A percentile compares a stretch with the other conserved stretches of the same genome.
These are phyloP conservation scores for Botrytis squamosa DNA, from an alignment of 2,329 filamentous ascomycete species.

Conservation along the genomic window DNA sequence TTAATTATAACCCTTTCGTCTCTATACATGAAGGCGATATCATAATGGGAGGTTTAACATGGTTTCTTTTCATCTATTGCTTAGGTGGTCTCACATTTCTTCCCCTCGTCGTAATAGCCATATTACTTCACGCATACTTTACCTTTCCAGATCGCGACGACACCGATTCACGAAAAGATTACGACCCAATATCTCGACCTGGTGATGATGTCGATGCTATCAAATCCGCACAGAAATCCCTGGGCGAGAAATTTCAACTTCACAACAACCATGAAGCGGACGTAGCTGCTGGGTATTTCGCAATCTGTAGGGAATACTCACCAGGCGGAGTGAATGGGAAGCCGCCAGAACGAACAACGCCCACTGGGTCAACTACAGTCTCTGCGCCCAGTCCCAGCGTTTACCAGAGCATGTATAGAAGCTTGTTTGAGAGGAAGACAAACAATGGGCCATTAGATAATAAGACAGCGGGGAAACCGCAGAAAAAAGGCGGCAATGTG, in stretches of 20 bases:
- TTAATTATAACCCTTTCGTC: constrained; percentile 1
- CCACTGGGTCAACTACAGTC: constrained; percentile 71
- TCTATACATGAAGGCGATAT: constrained; percentile 22
- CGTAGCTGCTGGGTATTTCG: constrained; percentile 87
- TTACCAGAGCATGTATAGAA: constrained; percentile 97
- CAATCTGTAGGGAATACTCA: constrained; percentile 90
- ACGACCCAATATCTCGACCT: constrained; percentile 51
- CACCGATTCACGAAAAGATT: constrained; percentile 38
- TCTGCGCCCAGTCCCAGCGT: constrained; percentile 85
- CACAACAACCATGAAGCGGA: constrained; percentile 63
- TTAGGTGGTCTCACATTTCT: constrained; percentile 86
- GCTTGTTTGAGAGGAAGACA: constrained; percentile 83
- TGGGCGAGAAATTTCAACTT: constrained; percentile 61
- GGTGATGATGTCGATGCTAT: constrained; percentile 66
- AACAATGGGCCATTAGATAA: constrained; percentile 38
- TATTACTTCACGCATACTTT: constrained; percentile 67
- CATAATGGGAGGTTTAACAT: constrained; percentile 36
- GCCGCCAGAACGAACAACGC: constrained; percentile 81
- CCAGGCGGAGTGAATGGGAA: constrained; percentile 90
- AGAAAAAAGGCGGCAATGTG: constrained; percentile 73
- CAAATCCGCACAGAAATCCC: constrained; percentile 56
- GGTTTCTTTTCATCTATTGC: constrained; percentile 73
- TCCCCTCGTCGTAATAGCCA: constrained; percentile 62
- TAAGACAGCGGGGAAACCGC: constrained; percentile 36
- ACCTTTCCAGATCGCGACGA: constrained; percentile 59